Base-by-base conservation (phyloP, 1,284 basidiomycete genomes). In the Moesziomyces antarcticus region DNA sequence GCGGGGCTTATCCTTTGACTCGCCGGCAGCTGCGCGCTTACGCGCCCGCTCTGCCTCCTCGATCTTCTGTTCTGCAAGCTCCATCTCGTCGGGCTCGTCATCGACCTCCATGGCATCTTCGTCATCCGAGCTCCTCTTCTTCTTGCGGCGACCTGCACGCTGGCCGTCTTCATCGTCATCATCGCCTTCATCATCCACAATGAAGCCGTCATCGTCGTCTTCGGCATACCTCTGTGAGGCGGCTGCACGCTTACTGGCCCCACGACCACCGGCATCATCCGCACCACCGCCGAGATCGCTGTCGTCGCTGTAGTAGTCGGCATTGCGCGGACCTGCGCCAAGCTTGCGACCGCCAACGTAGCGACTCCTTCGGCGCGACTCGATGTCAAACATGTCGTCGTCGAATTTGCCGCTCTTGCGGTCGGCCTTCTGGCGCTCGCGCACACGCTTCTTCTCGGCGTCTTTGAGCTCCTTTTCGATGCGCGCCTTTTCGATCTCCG, bases 401-500 rank as follows among this genome's bases (percentile, higher is more conserved):
- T 76, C 73, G 33, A 68, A 73, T 51, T 73, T 74, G 57, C 63
- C 62, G 37, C 41, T 59, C 53, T 77, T 68, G 35, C 77, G 70
- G 24, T 74, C 66, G 20, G 63, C 70, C 45, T 73, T 75, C 35
- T 70, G 50, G 30, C 73, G 68, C 51, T 80, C 78, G 44, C 78
- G 75, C n/a, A 72, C 73, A 41, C 62, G 70, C 51, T 68, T 79
- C 82, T 74, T 80, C 43, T 81, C 77, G 65, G 56, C 73, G 53
- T 73, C 78, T 57, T 73, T 82, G 66, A 64, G 69, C 50, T 82
- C 81, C 46, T 79, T 79, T 52, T 81, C 78, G 50, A 78, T 78
- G 5, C 74, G 65, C 22, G 75, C 76, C 74, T 93, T 92, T 81
- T 88, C 85, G 74, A 90, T 89, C 84, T 91, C 90, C 59, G 88